Evolutionary conservation across 148 eudicot species (phyloP).

Genomic region (Polygonum maritimum): DNA sequence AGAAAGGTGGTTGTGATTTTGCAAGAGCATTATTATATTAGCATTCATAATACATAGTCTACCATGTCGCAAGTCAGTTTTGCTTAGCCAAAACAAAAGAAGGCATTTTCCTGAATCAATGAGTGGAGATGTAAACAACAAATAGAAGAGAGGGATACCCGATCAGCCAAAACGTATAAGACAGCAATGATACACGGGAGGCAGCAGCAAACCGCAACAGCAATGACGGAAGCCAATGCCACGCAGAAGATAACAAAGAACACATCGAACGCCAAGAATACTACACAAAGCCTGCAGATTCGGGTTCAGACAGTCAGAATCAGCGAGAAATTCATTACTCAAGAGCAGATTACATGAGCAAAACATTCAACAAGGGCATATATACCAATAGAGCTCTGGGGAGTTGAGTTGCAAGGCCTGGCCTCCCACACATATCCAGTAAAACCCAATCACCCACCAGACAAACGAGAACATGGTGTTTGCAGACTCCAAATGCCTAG

Average conservation of each 20-base stretch:
- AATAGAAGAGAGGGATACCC: conserved; percentile 27
- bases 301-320: not conserved
- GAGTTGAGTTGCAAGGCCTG: conserved; percentile 42
- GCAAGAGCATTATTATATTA: not conserved
- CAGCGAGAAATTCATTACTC: not conserved
- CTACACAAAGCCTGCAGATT: conserved; percentile 50
- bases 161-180: conserved; percentile 56
- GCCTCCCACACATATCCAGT: conserved; percentile 60
- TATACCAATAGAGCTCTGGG: conserved; percentile 66
- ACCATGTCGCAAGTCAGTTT: not conserved
- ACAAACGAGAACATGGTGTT: conserved; percentile 71
- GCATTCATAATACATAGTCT: not conserved
- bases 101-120: not conserved
- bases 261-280: conserved; percentile 62
- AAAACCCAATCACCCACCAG: conserved; percentile 77
- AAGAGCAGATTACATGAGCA: not conserved
- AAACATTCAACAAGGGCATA: conserved; percentile 8
- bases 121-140: not conserved
- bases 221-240: conserved; percentile 65
- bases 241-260: conserved; percentile 65
- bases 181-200: conserved; percentile 69
- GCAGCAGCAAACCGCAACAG: conserved; percentile 67
- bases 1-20: not conserved
- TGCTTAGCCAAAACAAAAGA: not conserved
- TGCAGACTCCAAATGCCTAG: conserved; percentile 59